These are phyloP conservation scores for Pichia sp. DNA, from an alignment of 1,139 yeast genomes.

Conservation along the genomic window DNA sequence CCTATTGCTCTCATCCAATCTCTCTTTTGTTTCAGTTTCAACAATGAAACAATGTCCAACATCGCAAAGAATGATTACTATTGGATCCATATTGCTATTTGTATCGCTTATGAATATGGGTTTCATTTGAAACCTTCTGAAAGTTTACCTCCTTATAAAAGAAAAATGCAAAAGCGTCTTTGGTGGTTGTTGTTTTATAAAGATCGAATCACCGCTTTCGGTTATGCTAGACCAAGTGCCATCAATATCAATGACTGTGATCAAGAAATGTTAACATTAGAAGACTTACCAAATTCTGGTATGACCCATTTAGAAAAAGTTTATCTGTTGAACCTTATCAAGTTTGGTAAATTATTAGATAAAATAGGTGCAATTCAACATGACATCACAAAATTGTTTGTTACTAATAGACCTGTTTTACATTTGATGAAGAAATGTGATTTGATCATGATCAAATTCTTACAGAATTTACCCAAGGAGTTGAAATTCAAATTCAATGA, in stretches of 20 bases:
- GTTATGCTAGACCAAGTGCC: slow-evolving; percentile 71
- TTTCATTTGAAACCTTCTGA: slow-evolving; percentile 50
- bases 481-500: slow-evolving; percentile 63
- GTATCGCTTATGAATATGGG: slow-evolving; percentile 79
- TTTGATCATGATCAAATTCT: slow-evolving; percentile 79
- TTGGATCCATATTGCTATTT: slow-evolving; percentile 75
- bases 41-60: slow-evolving; percentile 81
- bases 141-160: slow-evolving; percentile 37
- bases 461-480: slow-evolving; percentile 63
- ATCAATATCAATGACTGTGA: slow-evolving; percentile 77
- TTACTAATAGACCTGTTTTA: slow-evolving; percentile 15
- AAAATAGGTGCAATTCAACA: slow-evolving; percentile 70
- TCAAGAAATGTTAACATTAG: slow-evolving; percentile 66
- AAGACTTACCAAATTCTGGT: slow-evolving; percentile 54
- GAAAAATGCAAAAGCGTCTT: slow-evolving; percentile 62
- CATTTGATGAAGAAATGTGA: slow-evolving; percentile 62
- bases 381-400: slow-evolving; percentile 33
- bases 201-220: slow-evolving; percentile 61
- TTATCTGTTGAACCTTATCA: slow-evolving; percentile 63
- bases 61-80: slow-evolving; percentile 72
- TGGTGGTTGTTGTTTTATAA: slow-evolving; percentile 84
- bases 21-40: slow-evolving; percentile 61
- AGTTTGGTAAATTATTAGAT: slow-evolving; percentile 73
- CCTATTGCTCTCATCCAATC: slow-evolving; percentile 67
- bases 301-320: slow-evolving; percentile 51